Evolutionary conservation across 192 early-diverging fungal genomes (phyloP).

Genomic region (Chytriomyces hyalinus): DNA sequence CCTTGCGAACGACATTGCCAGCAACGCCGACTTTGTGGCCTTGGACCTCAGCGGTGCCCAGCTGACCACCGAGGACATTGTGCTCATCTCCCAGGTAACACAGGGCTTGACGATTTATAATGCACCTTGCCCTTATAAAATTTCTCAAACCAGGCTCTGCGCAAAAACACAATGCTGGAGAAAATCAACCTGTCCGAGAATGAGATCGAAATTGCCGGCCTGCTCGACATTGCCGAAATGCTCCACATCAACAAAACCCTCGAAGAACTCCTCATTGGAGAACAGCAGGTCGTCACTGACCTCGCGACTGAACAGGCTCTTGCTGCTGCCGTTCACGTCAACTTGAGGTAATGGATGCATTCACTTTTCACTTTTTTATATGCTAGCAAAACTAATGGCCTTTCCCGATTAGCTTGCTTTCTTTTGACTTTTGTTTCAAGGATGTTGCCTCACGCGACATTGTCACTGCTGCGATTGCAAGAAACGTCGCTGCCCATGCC

Average conservation of each 20-base stretch:
- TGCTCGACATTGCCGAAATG: not conserved
- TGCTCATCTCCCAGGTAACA: not conserved
- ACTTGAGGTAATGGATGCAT: not conserved
- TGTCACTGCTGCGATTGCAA: not conserved
- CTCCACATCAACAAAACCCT: constrained; percentile 18
- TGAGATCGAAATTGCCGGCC: constrained; percentile 12
- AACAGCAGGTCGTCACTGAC: not conserved
- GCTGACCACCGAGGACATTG: constrained; percentile 22
- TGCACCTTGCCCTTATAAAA: not conserved
- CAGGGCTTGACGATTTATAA: too few relatives aligned
- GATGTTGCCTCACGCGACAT: not conserved
- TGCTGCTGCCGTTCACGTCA: constrained; percentile 2
- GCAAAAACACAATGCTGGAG: constrained; percentile 9
- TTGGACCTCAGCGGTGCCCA: constrained; percentile 14
- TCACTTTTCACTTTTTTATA: not conserved
- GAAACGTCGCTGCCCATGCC: constrained; percentile 4
- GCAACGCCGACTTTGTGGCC: not conserved
- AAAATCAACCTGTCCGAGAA: constrained; percentile 23
- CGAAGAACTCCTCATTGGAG: constrained; percentile 19
- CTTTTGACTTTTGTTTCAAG: not conserved
- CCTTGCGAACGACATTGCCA: constrained; percentile 6
- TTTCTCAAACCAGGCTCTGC: constrained; percentile 1
- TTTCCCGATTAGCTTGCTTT: not conserved
- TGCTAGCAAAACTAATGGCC: not conserved
- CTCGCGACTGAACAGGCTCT: constrained; percentile 9